Percentiles rank a stretch among this genome's conserved stretches.
Conservation (phyloP, 2,329 filamentous ascomycete genomes). For the Fonsecaea pedrosoi region DNA sequence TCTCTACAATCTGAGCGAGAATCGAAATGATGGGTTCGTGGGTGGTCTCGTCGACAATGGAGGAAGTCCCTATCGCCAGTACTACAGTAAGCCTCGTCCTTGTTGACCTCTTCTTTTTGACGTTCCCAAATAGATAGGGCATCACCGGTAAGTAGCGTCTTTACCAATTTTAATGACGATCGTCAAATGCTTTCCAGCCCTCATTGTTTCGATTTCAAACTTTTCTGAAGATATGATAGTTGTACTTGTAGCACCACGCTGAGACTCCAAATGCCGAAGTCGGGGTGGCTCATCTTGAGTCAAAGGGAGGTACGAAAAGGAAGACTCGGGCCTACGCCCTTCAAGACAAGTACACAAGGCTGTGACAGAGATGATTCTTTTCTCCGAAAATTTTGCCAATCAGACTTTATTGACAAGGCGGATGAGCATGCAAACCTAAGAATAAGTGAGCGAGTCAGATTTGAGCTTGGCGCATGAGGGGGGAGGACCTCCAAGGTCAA, state of each 20-base stretch:
- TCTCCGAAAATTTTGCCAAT: background rate
- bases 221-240: background rate
- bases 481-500: background rate
- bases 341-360: constrained; percentile 8
- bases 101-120: background rate
- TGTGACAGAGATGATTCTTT: background rate
- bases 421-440: background rate
- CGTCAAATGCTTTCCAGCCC: constrained; percentile 69
- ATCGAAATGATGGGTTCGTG: constrained; percentile 93
- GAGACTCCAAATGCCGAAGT: background rate
- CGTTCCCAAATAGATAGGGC: constrained; percentile 15
- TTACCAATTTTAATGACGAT: constrained; percentile 88
- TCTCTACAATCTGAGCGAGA: constrained; percentile 91
- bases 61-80: constrained; percentile 89
- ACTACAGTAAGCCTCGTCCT: constrained; percentile 28
- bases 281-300: constrained; percentile 25
- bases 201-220: constrained; percentile 59
- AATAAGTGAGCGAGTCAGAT: constrained; percentile 11
- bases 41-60: constrained; percentile 96
- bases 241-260: constrained; percentile 26
- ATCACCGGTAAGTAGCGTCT: background rate
- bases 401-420: background rate
- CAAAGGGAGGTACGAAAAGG: background rate
- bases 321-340: constrained; percentile 9
- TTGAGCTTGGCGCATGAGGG: constrained; percentile 5